A percentile compares a stretch with the other conserved stretches of the same genome.
phyloP scores from a whole-genome alignment of 352 stramenopile genomes.

The Hyaloperonospora brassicae region DNA sequence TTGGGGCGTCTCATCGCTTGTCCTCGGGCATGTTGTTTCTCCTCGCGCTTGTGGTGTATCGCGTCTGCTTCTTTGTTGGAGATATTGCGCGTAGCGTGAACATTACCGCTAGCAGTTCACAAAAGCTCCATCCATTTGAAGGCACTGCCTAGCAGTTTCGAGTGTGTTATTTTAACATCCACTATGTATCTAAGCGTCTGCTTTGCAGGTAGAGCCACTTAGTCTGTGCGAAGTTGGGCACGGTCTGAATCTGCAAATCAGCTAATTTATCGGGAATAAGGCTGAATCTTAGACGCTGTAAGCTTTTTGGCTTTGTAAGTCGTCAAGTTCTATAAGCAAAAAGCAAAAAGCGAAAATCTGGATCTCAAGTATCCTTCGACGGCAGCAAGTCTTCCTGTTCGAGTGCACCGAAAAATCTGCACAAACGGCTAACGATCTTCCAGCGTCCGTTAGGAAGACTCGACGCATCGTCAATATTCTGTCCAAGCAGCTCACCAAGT shows the following conservation, averaged over 20 bases:
- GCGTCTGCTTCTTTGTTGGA: too few relatives aligned
- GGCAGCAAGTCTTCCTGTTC: background rate
- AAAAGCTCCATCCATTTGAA: background rate
- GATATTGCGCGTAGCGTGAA: too few relatives aligned
- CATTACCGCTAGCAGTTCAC: background rate
- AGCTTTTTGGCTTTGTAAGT: background rate
- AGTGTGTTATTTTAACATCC: background rate
- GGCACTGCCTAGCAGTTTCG: background rate
- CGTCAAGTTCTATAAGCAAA: background rate
- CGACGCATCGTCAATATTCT: background rate
- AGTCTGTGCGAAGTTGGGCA: background rate
- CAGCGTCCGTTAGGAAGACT: background rate
- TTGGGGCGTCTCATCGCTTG: too few relatives aligned
- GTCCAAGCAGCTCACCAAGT: constrained; percentile 1
- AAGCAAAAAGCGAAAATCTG: background rate
- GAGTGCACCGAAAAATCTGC: background rate
- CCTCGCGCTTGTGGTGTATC: too few relatives aligned
- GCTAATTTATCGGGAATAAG: background rate
- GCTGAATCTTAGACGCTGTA: background rate
- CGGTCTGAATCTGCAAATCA: background rate
- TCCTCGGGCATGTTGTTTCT: too few relatives aligned
- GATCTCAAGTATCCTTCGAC: background rate
- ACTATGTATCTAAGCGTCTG: background rate
- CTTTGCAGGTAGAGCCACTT: background rate
- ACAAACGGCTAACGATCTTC: background rate